These are phyloP conservation scores for Petunia hybrid DNA, from an alignment of 305 asterid species.

Conservation along the genomic window DNA sequence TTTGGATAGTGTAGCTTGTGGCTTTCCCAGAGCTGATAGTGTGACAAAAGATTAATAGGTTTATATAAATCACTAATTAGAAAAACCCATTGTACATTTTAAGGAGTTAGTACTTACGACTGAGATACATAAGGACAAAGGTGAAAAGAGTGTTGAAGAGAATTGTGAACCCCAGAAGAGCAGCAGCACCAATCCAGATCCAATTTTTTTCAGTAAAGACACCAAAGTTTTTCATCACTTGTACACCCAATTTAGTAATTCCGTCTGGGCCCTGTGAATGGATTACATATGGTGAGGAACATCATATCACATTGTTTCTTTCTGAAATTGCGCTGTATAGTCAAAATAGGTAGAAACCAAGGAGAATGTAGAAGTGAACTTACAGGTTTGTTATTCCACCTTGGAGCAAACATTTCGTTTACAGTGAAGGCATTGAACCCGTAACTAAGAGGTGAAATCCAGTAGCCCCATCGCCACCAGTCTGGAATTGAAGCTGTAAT, in stretches of 20 bases:
- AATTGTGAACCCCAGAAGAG: conserved; percentile 53
- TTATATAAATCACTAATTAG: not conserved
- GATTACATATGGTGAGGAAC: conserved; percentile 5
- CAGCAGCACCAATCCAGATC: conserved; percentile 75
- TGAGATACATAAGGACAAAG: conserved; percentile 63
- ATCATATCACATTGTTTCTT: not conserved
- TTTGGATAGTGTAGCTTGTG: conserved; percentile 64
- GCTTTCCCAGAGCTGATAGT: conserved; percentile 55
- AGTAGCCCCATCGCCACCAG: conserved; percentile 97
- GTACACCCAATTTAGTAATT: conserved; percentile 58
- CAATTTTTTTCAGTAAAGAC: conserved; percentile 57
- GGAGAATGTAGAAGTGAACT: conserved; percentile 30
- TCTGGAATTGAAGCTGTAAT: conserved; percentile 71
- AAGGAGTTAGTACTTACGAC: conserved; percentile 53
- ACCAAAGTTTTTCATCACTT: conserved; percentile 62
- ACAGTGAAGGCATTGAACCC: conserved; percentile 77
- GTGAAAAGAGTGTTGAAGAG: conserved; percentile 64
- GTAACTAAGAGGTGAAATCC: conserved; percentile 88
- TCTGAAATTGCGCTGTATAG: not conserved
- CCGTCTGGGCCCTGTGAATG: conserved; percentile 49
- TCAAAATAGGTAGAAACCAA: conserved; percentile 10
- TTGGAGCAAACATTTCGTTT: conserved; percentile 81
- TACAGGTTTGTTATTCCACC: conserved; percentile 89
- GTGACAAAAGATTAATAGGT: conserved; percentile 3
- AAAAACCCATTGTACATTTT: not conserved